A percentile compares a stretch with the other conserved stretches of the same genome.
phyloP scores from a whole-genome alignment of 495 filamentous ascomycete species.

The Annulohypoxylon moriforme region DNA sequence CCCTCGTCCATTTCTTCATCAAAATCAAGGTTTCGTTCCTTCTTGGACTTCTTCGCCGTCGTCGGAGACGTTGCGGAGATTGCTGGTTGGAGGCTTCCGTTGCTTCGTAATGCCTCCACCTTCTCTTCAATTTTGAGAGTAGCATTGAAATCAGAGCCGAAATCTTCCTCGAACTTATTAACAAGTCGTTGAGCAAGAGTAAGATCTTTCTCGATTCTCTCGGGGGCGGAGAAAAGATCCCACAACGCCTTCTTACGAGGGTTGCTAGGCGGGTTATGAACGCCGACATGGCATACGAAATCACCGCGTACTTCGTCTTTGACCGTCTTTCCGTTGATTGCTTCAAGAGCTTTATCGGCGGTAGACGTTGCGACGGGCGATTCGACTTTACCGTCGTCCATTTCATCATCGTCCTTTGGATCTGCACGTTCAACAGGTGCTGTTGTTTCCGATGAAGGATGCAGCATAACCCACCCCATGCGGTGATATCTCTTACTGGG shows the following conservation, averaged over 20 bases:
- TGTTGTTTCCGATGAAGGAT: constrained; percentile 75
- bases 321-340: constrained; percentile 95
- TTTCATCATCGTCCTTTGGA: constrained; percentile 63
- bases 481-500: constrained; percentile 96
- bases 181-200: constrained; percentile 80
- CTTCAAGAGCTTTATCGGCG: constrained; percentile 87
- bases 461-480: constrained; percentile 97
- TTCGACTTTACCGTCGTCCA: constrained; percentile 52
- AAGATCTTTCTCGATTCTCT: constrained; percentile 86
- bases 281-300: constrained; percentile 96
- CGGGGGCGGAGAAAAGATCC: constrained; percentile 93
- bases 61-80: constrained; percentile 56
- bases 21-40: constrained; percentile 64
- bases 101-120: constrained; percentile 79
- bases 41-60: constrained; percentile 71
- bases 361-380: constrained; percentile 59
- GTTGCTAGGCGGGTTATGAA: constrained; percentile 87
- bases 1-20: constrained; percentile 78
- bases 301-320: constrained; percentile 91
- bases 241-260: constrained; percentile 96
- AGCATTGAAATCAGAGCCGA: constrained; percentile 77
- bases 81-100: constrained; percentile 78
- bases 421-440: constrained; percentile 73
- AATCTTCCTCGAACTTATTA: constrained; percentile 81
- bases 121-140: constrained; percentile 82